A percentile compares a stretch with the other conserved stretches of the same genome.
These are phyloP conservation scores for Pholiota molesta DNA, from an alignment of 768 basidiomycete genomes.

Conservation along the genomic window DNA sequence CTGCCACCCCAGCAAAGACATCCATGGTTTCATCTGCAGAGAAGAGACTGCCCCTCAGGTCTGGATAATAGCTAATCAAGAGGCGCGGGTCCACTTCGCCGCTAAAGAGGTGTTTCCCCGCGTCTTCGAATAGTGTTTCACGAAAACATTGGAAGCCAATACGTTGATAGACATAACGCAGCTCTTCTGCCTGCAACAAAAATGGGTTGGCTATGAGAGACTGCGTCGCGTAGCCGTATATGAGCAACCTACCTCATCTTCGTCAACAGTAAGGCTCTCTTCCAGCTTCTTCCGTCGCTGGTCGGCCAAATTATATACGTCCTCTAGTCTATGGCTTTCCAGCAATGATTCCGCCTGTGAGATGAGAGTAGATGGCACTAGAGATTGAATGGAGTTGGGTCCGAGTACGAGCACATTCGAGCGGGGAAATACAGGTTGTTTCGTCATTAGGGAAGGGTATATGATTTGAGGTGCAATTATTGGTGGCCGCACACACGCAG, in stretches of 20 bases:
- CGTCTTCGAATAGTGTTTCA: constrained; percentile 84
- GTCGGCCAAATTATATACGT: constrained; percentile 65
- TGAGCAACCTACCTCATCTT: constrained; percentile 52
- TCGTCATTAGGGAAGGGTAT: constrained; percentile 15
- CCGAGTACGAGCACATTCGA: constrained; percentile 72
- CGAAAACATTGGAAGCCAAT: constrained; percentile 79
- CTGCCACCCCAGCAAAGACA: constrained; percentile 75
- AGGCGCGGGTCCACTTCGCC: constrained; percentile 86
- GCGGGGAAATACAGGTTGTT: constrained; percentile 54
- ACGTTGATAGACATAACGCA: constrained; percentile 79
- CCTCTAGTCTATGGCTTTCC: constrained; percentile 62
- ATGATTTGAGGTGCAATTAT: background rate
- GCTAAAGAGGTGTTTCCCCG: constrained; percentile 74
- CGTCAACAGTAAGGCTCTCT: constrained; percentile 50
- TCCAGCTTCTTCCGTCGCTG: constrained; percentile 61
- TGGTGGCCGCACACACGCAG: background rate
- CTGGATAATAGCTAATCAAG: constrained; percentile 78
- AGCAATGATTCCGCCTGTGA: constrained; percentile 74
- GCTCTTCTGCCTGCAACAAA: constrained; percentile 56
- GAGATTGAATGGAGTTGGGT: constrained; percentile 59
- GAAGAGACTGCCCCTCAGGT: constrained; percentile 71
- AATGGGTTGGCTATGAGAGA: too few relatives aligned
- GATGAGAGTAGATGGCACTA: constrained; percentile 72
- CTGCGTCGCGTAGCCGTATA: background rate
- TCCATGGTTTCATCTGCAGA: constrained; percentile 56